Evolutionary conservation across 2,329 filamentous ascomycete species (phyloP).

Genomic region (Elsinoe australis): DNA sequence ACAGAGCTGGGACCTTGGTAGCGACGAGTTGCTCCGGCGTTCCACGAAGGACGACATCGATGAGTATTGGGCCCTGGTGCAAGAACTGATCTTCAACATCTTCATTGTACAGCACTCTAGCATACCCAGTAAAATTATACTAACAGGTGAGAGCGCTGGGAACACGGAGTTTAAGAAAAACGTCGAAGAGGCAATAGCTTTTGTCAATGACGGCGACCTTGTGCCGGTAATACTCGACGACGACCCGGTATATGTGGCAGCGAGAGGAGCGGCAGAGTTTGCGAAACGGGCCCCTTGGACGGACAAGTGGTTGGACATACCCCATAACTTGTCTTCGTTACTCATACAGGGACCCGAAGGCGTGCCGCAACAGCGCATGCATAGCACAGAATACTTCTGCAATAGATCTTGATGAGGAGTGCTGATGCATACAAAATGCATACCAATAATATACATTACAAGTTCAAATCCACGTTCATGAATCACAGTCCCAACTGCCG

Average conservation of each 20-base stretch:
- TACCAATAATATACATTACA: slow-evolving; percentile 2
- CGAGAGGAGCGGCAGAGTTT: slow-evolving; percentile 2
- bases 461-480: neutral
- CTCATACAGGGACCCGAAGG: too few species aligned
- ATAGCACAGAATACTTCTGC: too few species aligned
- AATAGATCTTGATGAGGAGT: too few species aligned
- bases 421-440: neutral
- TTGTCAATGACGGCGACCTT: neutral
- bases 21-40: neutral
- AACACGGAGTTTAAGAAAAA: neutral
- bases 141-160: neutral
- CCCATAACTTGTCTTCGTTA: neutral
- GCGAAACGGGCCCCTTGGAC: slow-evolving; percentile 1
- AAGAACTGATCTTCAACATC: neutral
- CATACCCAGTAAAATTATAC: neutral
- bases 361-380: too few species aligned
- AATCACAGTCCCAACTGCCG: neutral
- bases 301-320: neutral
- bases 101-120: neutral
- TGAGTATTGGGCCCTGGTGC: neutral
- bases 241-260: neutral
- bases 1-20: neutral
- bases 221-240: neutral
- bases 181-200: neutral
- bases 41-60: neutral